Conservation (phyloP, 331 rosid genomes). For the Erythrophleum ivorense region DNA sequence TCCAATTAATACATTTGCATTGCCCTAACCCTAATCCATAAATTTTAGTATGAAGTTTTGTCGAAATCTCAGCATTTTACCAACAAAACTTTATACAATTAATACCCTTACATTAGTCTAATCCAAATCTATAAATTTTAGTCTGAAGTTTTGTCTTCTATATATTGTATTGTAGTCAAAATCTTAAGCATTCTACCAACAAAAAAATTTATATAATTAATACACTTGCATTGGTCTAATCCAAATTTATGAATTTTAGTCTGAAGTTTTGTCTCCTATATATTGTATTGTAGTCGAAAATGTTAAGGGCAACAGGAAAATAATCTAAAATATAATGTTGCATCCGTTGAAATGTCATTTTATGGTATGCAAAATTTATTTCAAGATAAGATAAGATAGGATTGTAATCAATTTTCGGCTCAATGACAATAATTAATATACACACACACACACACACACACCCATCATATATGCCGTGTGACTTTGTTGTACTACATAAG, state of each 20-base stretch:
- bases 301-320: background rate
- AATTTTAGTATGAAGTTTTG: too few species aligned
- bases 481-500: background rate
- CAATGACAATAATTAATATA: background rate
- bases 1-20: background rate
- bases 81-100: background rate
- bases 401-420: background rate
- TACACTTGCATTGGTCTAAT: background rate
- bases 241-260: conserved; percentile 4
- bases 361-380: background rate
- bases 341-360: background rate
- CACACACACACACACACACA: too few species aligned
- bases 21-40: too few species aligned
- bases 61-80: background rate
- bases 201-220: background rate
- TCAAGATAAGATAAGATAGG: conserved; percentile 9
- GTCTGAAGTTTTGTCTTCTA: too few species aligned
- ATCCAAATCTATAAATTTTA: too few species aligned
- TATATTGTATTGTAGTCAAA: too few species aligned
- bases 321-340: background rate
- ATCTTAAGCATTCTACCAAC: background rate
- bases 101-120: too few species aligned
- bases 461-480: too few species aligned
- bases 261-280: conserved; percentile 3
- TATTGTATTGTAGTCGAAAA: background rate